phyloP scores from a whole-genome alignment of 805 yeast genomes.

The Schwanniomyces vanrijiae region DNA sequence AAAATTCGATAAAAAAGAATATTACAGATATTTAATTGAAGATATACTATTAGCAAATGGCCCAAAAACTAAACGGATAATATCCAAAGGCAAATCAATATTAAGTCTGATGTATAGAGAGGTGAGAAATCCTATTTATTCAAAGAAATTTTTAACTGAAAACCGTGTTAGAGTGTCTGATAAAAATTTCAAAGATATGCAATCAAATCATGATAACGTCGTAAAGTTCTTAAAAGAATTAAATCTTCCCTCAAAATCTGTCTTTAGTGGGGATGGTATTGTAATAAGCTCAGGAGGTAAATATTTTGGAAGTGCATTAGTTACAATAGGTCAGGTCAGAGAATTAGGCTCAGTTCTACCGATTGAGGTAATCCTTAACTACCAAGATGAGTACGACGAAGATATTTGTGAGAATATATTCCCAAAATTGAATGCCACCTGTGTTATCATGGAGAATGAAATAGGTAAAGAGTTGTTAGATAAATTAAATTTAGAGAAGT shows the following conservation, averaged over 20 bases:
- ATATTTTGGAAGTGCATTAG: conserved; percentile 27
- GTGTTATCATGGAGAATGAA: conserved; percentile 26
- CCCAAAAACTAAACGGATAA: conserved; percentile 9
- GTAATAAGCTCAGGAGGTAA: conserved; percentile 30
- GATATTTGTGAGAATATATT: conserved; percentile 27
- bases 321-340: conserved; percentile 28
- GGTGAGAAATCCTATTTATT: conserved; percentile 4
- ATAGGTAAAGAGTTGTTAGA: conserved; percentile 20
- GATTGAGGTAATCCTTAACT: conserved; percentile 32
- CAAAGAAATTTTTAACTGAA: conserved; percentile 4
- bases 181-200: conserved; percentile 20
- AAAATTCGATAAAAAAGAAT: conserved; percentile 6
- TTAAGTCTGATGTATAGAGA: conserved; percentile 9
- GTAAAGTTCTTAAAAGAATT: conserved; percentile 23
- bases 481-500: conserved; percentile 13
- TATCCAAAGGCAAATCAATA: conserved; percentile 9
- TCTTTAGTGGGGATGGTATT: conserved; percentile 33
- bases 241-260: conserved; percentile 22
- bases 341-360: conserved; percentile 34
- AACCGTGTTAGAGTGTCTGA: conserved; percentile 10
- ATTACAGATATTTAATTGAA: conserved; percentile 6
- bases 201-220: conserved; percentile 24
- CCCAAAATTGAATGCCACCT: conserved; percentile 23
- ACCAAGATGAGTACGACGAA: conserved; percentile 19
- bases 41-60: conserved; percentile 9